Evolutionary conservation across 2,329 filamentous ascomycete genomes (phyloP), one percentile per base, ranked within the genome.

Genomic region (Fusarium xyrophilum): DNA sequence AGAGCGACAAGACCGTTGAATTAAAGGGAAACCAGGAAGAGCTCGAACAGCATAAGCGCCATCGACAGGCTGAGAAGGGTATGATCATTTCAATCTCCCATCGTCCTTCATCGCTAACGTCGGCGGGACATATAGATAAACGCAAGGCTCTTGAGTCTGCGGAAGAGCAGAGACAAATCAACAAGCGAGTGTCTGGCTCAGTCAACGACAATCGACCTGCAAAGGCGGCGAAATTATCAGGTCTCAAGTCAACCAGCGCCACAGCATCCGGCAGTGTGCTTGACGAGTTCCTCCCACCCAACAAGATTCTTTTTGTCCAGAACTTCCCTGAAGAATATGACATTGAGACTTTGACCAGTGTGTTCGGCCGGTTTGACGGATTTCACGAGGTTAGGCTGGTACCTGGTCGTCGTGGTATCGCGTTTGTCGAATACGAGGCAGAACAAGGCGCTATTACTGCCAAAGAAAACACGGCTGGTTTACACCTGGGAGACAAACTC

Each of bases 251-350:
- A 8, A 91, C 90, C 2, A 88, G 88, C 60, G 85, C 88, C 9
- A 84, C 88, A 17, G 85, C 88, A 3, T 84, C 90, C 6, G 85
- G 91, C 14, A 90, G 93, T 57, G 90, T 98, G 21, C 93, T 94
- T n/a, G 96, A 98, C 86, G 96, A 99, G 81, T 98, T 97, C 79
- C 87, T 98, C 7, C 95, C 95, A 7, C 95, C 96, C 36, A 98
- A 98, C 87, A 97, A 97, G 83, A 97, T 93, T 71, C 86, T 99
- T 36, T 97, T 98, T 82, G 84, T 98, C 65, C 93, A 96, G 82
- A 95, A 98, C 74, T 81, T 99, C 36, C 94, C 96, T 12, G 92
- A 95, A 68, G 91, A 93, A 69, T 93, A 92, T 80, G 91, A 92
- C 78, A 88, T 92, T 74, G 93, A 97, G 68, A 87, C 85, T 27